Base-by-base conservation (phyloP, 1,284 basidiomycete genomes). In the Moesziomyces antarcticus region DNA sequence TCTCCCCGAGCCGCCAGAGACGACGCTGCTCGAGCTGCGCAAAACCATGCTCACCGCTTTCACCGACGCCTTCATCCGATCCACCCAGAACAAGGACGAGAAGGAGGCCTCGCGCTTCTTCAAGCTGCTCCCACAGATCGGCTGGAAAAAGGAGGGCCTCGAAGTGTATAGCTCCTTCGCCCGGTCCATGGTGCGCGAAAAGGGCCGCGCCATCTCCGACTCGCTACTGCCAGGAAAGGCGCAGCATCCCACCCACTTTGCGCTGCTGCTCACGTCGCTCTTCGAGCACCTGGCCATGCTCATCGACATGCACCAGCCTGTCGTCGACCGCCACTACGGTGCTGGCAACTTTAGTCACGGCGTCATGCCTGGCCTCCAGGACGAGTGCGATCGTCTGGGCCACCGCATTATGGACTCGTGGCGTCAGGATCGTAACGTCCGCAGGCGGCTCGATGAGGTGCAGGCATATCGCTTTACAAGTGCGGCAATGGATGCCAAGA, bases 281-380 rank as follows among this genome's bases (percentile, higher is more conserved):
- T 95, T 98, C 75, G 97, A 99, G 85, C 92, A 92, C 56, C 91
- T 99, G 45, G 97, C 96, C 1, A 90, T 93, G 86, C 94, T 99
- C 67, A 91, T 99, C 43, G 94, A 96, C 79, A 94, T 97, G 82
- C 97, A 99, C 83, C 94, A 97, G 80, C 93, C 94, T 1, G 90
- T 99, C 1, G 96, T 99, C 0, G 95, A 98, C 84, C 96, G 96
- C 85, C 97, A 99, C 84, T 99, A 99, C 79, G 97, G 79, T 1
- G 43, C 47, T 1, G 69, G 80, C 3, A 59, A 78, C 21, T 84
- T 84, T 50, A 65, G 71, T 0, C 70, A 71, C 14, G 81, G 81
- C 10, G 84, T 99, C 16, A 89, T 95, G 3, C 87, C 88, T 16
- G 88, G 90, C 42, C 86, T 99, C 6, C 85, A 97, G 40, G 89